Conservation (phyloP, 2,329 filamentous ascomycete genomes). For the Chaetomium globosum region DNA sequence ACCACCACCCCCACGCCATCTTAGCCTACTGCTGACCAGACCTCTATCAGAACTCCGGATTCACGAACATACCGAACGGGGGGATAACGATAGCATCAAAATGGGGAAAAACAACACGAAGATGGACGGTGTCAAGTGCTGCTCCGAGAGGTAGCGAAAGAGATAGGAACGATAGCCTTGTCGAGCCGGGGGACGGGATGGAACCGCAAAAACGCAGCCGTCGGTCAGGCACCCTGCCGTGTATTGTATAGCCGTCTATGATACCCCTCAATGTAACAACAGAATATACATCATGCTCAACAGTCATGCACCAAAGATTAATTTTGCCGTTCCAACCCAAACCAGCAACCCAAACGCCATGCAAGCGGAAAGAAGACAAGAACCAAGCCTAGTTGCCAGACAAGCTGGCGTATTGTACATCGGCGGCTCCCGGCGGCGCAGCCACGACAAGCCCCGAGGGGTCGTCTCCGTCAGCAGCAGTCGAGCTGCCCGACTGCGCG, state of each 20-base stretch:
- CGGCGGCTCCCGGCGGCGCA: constrained; percentile 75
- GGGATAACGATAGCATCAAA: constrained; percentile 91
- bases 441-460: constrained; percentile 57
- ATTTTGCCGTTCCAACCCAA: constrained; percentile 11
- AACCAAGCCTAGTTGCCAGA: constrained; percentile 56
- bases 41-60: constrained; percentile 71
- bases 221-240: constrained; percentile 31
- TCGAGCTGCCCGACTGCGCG: constrained; percentile 34
- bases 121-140: constrained; percentile 40
- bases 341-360: constrained; percentile 33
- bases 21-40: constrained; percentile 13
- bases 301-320: constrained; percentile 27
- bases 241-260: constrained; percentile 35
- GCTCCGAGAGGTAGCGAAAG: constrained; percentile 36
- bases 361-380: constrained; percentile 41
- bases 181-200: constrained; percentile 9
- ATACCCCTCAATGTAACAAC: constrained; percentile 35
- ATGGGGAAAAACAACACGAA: constrained; percentile 50
- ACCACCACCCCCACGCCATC: constrained; percentile 10
- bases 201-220: background rate
- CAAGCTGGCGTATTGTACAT: constrained; percentile 83
- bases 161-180: background rate
- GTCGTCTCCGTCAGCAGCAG: constrained; percentile 36
- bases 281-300: constrained; percentile 29
- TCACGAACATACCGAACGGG: constrained; percentile 86